phyloP scores from a whole-genome alignment of 139 green algal species.

The Spirogloea muscicola region DNA sequence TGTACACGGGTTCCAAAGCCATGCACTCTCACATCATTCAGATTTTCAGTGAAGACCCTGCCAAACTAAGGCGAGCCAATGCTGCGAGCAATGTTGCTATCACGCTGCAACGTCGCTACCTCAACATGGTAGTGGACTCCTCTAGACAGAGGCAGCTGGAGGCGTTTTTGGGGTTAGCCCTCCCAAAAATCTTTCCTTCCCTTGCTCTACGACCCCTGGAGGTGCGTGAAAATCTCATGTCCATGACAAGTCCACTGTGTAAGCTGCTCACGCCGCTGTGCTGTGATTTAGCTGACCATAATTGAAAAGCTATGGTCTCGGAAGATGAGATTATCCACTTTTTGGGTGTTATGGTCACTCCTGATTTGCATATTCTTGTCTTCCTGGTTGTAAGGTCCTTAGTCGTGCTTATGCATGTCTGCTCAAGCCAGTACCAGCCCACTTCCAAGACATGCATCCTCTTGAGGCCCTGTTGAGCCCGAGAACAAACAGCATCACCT shows the following conservation, averaged over 20 bases:
- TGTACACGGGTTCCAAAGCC: constrained; percentile 78
- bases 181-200: constrained; percentile 28
- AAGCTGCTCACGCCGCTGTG: neutral
- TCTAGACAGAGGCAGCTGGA: constrained; percentile 55
- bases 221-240: neutral
- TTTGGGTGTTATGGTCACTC: neutral
- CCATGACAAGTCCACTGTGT: neutral
- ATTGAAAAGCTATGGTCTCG: neutral
- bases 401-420: constrained; percentile 25
- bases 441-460: constrained; percentile 26
- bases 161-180: constrained; percentile 73
- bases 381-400: constrained; percentile 11
- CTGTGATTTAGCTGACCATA: neutral
- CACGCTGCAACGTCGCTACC: constrained; percentile 67
- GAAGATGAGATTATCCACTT: neutral
- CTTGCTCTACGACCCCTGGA: constrained; percentile 16
- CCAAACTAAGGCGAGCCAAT: neutral
- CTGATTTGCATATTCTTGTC: neutral
- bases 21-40: constrained; percentile 58
- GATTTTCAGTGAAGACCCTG: constrained; percentile 44
- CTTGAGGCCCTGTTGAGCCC: constrained; percentile 19
- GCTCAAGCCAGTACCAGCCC: constrained; percentile 40
- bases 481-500: too few relatives aligned
- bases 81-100: constrained; percentile 60
- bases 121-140: constrained; percentile 61